Evolutionary conservation across 345 rosid species (phyloP).

Genomic region (Hibiscus syriacus): DNA sequence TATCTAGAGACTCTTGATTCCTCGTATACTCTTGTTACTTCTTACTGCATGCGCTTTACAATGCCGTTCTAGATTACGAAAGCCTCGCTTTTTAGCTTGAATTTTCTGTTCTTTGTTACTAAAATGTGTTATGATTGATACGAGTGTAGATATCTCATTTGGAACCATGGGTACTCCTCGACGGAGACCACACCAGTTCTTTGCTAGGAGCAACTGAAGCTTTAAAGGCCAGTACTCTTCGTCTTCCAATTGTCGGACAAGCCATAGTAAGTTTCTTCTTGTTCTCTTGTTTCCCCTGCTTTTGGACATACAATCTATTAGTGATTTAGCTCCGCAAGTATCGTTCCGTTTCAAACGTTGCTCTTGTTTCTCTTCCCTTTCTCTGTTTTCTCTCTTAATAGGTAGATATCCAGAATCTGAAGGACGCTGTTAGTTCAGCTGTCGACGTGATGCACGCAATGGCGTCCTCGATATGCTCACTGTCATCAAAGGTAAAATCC

Average conservation of each 20-base stretch:
- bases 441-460: conserved; percentile 80
- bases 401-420: conserved; percentile 75
- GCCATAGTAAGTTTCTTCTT: conserved; percentile 40
- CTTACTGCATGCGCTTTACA: neutral
- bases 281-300: neutral
- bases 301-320: neutral
- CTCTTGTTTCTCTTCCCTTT: conserved; percentile 1
- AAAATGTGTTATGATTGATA: conserved; percentile 10
- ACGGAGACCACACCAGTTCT: conserved; percentile 60
- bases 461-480: conserved; percentile 62
- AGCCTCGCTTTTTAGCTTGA: neutral
- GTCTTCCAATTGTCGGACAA: conserved; percentile 80
- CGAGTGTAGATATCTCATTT: conserved; percentile 45
- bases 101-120: conserved; percentile 7
- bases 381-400: conserved; percentile 19
- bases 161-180: conserved; percentile 74
- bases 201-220: conserved; percentile 85
- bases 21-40: neutral
- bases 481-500: conserved; percentile 49
- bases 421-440: conserved; percentile 78
- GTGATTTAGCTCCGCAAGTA: neutral
- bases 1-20: neutral
- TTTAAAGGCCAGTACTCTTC: conserved; percentile 89
- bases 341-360: conserved; percentile 7
- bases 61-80: neutral